Evolutionary conservation across 2,329 filamentous ascomycete species (phyloP), one percentile per base, ranked within the genome.

Genomic region (Myriosclerotinia duriaeana): DNA sequence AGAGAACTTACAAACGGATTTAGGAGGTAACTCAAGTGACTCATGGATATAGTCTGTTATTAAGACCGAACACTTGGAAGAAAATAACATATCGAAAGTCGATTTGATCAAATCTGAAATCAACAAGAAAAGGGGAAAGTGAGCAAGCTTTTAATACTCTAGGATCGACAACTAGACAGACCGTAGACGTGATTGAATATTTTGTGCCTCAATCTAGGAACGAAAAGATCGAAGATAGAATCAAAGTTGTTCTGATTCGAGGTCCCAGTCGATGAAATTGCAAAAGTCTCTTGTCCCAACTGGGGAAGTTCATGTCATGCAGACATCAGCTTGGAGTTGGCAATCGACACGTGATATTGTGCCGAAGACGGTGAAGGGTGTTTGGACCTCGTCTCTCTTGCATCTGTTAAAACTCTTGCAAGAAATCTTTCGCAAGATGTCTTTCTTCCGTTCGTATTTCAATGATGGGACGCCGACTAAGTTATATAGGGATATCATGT

Each of bases 1-100:
- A 34, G 42, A 60, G 26, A 48, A 38, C n/a, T 38, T 20, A 38
- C 20, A 46, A 59, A n/a, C 40, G 55, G 55, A 46, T n/a, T 44
- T 22, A 59, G 26, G 40, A 48, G 42, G 26, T 46, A 30, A 26
- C 5, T 34, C 30, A 34, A n/a, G 17, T 20, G 15, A 46, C 30
- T 34, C 30, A 34, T 34, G 2, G 22, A 22, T 52, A 52, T 52
- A 1, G 22, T 3, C 55, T 46, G 7, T 26, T 17, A 5, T 26
- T 17, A 5, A 36, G 17, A 12, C n/a, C 14, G 11, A 60, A 5
- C 7, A 9, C 12, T 50, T 38, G 15, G 44, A 26, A 48, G 8
- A 34, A 53, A 36, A n/a, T n/a, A n/a, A n/a, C n/a, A n/a, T n/a
- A n/a, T n/a, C n/a, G n/a, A n/a, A n/a, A n/a, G n/a, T n/a, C n/a